Conservation (phyloP, 2,329 filamentous ascomycete genomes). For the Pseudocercospora crystallina region DNA sequence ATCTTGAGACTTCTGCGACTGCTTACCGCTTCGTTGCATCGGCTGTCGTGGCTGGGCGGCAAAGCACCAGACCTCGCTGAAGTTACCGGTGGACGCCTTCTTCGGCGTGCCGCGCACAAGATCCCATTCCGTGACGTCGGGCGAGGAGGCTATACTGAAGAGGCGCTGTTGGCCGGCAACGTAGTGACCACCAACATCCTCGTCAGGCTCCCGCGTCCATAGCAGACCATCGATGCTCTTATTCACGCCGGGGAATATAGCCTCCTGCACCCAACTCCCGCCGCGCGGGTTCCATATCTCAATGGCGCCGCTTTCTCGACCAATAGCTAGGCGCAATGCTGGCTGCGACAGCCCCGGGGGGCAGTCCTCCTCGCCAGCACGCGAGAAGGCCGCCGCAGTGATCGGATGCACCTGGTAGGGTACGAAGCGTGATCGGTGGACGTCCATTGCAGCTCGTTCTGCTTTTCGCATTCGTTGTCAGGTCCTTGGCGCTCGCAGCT, state of each 20-base stretch:
- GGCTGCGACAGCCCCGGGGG: constrained; percentile 45
- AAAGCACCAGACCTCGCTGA: constrained; percentile 96
- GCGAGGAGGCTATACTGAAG: constrained; percentile 95
- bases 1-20: constrained; percentile 48
- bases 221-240: constrained; percentile 85
- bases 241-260: constrained; percentile 66
- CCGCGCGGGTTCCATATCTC: constrained; percentile 93
- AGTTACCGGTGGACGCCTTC: constrained; percentile 84
- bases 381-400: constrained; percentile 91
- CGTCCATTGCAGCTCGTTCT: constrained; percentile 65
- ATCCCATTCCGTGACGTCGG: constrained; percentile 93
- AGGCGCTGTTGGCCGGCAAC: constrained; percentile 74
- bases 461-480: background rate
- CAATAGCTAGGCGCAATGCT: constrained; percentile 77
- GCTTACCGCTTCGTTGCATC: constrained; percentile 18
- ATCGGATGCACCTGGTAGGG: constrained; percentile 88
- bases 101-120: constrained; percentile 73
- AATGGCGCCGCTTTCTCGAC: constrained; percentile 90
- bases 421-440: constrained; percentile 96
- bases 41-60: constrained; percentile 71
- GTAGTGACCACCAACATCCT: constrained; percentile 62
- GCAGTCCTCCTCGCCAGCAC: constrained; percentile 54
- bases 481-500: background rate
- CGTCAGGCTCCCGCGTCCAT: constrained; percentile 85
- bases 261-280: constrained; percentile 86